Conservation (phyloP, 192 early-diverging fungal genomes). For the Gorgonomyces haynaldii region DNA sequence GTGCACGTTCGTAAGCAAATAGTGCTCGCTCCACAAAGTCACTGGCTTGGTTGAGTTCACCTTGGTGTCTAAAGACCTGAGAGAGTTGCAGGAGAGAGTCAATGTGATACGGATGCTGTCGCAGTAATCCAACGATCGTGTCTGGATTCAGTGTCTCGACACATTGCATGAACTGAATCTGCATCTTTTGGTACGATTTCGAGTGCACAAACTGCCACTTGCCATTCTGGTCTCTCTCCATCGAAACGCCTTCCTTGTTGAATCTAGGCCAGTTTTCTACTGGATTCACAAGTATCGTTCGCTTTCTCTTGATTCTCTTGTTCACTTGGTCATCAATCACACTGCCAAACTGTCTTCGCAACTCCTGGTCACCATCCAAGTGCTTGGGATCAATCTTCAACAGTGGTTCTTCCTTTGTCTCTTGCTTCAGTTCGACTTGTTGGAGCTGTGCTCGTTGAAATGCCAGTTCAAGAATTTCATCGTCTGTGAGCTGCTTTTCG, state of each 20-base stretch:
- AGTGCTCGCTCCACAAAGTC: constrained; percentile 63
- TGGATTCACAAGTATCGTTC: constrained; percentile 51
- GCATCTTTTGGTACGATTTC: constrained; percentile 58
- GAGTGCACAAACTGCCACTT: constrained; percentile 63
- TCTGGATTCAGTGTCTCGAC: constrained; percentile 64
- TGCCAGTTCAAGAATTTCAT: no score
- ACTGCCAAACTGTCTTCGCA: constrained; percentile 82
- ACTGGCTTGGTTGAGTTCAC: constrained; percentile 64
- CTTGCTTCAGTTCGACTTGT: constrained; percentile 8
- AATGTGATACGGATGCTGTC: constrained; percentile 79
- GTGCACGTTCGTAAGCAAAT: constrained; percentile 72
- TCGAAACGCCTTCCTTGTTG: not conserved
- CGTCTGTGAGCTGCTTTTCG: no score
- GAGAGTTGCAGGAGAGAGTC: constrained; percentile 72
- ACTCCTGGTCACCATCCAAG: constrained; percentile 62
- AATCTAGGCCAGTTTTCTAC: constrained; percentile 48
- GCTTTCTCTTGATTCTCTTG: constrained; percentile 28
- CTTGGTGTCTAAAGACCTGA: constrained; percentile 77
- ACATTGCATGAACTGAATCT: constrained; percentile 60
- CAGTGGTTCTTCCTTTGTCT: not conserved
- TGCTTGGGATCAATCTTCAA: constrained; percentile 1
- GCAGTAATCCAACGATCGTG: constrained; percentile 51
- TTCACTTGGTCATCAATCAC: constrained; percentile 42
- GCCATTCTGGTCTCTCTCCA: no score
- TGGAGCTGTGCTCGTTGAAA: no score